Evolutionary conservation across 371 early-diverging fungal species (phyloP), one percentile per base, ranked within the genome.

Genomic region (Rhizopus sp.): DNA sequence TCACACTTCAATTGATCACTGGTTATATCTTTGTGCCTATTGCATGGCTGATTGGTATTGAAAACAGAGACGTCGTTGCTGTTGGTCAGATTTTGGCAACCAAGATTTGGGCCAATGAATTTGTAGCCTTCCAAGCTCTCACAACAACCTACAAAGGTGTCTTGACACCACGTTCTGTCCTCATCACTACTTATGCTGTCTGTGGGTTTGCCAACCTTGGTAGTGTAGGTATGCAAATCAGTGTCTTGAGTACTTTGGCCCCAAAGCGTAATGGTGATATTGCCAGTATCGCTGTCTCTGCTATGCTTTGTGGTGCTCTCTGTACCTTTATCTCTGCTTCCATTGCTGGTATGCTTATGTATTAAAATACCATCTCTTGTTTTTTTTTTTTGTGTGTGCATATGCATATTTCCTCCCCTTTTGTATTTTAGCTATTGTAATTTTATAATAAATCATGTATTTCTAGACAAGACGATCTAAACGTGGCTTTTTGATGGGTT

Each of bases 191-290:
- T 31, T 93, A 92, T 63, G 89, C 93, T 12, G 85, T 93, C 56
- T 93, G 93, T 66, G 93, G 93, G 17, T 95, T 95, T 72, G 94
- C 93, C 59, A 95, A 95, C 74, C 69, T 93, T 47, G 87, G 87
- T 8, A 91, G 91, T 46, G 86, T 94, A 48, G 96, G 94, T 75
- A 91, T 93, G 66, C 93, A 93, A 62, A 87, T 93, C 59, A 89
- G 90, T 56, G 75, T 81, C 40, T 77, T 94, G 59, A 88, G 91
- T 53, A 84, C 91, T 35, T 77, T 95, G 60, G 91, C 94, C 3
- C 96, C 96, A 6, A 77, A 79, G 48, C 82, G 94, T 62, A 84
- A 84, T 37, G 84, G 77, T 50, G 92, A 92, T 40, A 77, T 93
- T 50, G 88, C 93, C 8, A 62, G 78, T 32, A 60, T 93, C 32